These are phyloP conservation scores for Cyberlindnera saturnus DNA, from an alignment of 805 yeast species.

Conservation along the genomic window DNA sequence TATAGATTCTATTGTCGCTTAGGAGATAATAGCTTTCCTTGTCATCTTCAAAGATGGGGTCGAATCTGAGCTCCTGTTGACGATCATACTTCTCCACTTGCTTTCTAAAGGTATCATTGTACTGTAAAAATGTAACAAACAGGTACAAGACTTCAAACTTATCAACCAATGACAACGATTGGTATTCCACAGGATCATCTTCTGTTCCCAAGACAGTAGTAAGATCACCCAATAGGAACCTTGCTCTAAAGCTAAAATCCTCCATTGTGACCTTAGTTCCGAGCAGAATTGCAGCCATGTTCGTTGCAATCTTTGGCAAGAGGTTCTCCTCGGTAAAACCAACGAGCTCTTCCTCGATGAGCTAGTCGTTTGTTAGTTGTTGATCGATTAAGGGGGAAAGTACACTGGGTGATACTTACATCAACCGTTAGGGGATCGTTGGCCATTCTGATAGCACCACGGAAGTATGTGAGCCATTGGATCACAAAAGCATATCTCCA, in stretches of 20 bases:
- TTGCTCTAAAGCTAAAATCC: constrained; percentile 23
- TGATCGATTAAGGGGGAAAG: background rate
- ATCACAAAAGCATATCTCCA: constrained; percentile 34
- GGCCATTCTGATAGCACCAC: constrained; percentile 43
- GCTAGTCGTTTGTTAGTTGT: background rate
- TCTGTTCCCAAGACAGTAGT: constrained; percentile 19
- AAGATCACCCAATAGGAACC: constrained; percentile 21
- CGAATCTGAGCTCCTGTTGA: constrained; percentile 25
- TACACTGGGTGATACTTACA: constrained; percentile 17
- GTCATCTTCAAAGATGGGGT: constrained; percentile 24
- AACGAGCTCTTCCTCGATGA: constrained; percentile 53
- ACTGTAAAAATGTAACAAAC: constrained; percentile 38
- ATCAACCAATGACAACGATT: constrained; percentile 35
- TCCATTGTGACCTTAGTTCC: constrained; percentile 18
- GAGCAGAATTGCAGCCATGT: constrained; percentile 16
- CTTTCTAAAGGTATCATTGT: constrained; percentile 38
- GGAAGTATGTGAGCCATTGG: constrained; percentile 52
- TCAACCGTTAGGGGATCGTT: constrained; percentile 53
- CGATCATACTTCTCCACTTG: constrained; percentile 37
- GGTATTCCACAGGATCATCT: constrained; percentile 29
- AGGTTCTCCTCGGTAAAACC: constrained; percentile 37
- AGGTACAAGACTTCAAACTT: constrained; percentile 44
- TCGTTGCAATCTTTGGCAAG: constrained; percentile 34
- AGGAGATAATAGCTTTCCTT: constrained; percentile 31
- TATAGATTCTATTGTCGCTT: constrained; percentile 49